Percentiles rank a stretch among this genome's conserved stretches.
Conservation (phyloP, 1,284 basidiomycete species). For the Veloporphyrellus conicus region DNA sequence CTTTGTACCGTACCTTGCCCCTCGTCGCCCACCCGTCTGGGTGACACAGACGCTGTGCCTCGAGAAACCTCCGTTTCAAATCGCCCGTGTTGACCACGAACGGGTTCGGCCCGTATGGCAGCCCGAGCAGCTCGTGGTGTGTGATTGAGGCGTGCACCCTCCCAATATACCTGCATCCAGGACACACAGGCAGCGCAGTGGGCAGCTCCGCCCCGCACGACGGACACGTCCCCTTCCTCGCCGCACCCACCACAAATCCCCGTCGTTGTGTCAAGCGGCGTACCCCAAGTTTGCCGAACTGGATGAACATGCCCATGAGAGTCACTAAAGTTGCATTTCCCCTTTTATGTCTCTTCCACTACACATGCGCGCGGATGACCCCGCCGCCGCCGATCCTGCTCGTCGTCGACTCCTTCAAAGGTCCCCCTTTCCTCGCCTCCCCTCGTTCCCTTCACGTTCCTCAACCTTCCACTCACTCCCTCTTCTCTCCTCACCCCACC, state of each 20-base stretch:
- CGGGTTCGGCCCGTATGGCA: slow-evolving; percentile 57
- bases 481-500: not conserved
- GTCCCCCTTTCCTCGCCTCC: slow-evolving; percentile 29
- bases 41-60: slow-evolving; percentile 72
- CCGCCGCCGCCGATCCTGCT: slow-evolving; percentile 41
- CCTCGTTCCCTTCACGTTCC: slow-evolving; percentile 30
- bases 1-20: slow-evolving; percentile 34
- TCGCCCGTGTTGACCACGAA: slow-evolving; percentile 55
- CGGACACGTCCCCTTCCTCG: slow-evolving; percentile 43
- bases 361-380: slow-evolving; percentile 36
- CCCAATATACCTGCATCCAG: slow-evolving; percentile 60
- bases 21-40: slow-evolving; percentile 75
- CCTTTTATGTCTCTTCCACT: slow-evolving; percentile 25
- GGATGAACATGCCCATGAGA: slow-evolving; percentile 15
- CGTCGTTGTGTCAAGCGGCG: slow-evolving; percentile 16
- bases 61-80: slow-evolving; percentile 60
- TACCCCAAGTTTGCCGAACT: slow-evolving; percentile 12
- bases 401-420: slow-evolving; percentile 41
- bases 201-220: slow-evolving; percentile 56
- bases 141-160: slow-evolving; percentile 47
- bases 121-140: slow-evolving; percentile 60
- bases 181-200: slow-evolving; percentile 64
- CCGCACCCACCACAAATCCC: slow-evolving; percentile 9
- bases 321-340: not conserved
- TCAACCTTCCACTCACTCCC: not conserved